Evolutionary conservation across 345 rosid genomes (phyloP).

Genomic region (Lagerstroemia speciosa): DNA sequence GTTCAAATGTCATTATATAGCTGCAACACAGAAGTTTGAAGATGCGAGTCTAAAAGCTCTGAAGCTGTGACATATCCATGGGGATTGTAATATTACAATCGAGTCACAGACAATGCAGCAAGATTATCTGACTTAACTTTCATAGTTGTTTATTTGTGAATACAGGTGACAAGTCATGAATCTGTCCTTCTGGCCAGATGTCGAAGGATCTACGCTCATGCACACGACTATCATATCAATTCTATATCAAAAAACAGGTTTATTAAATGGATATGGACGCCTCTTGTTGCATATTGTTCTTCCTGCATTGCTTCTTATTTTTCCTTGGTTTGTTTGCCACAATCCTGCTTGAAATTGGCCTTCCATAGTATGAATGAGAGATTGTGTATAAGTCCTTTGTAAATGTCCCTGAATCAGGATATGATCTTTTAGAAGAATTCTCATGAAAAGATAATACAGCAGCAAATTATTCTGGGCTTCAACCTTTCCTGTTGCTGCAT

Average conservation of each 20-base stretch:
- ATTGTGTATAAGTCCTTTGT: neutral
- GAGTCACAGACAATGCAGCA: neutral
- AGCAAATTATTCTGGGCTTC: neutral
- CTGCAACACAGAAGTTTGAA: neutral
- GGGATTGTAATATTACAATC: neutral
- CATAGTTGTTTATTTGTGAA: constrained; percentile 1
- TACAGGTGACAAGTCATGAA: constrained; percentile 80
- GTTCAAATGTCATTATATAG: neutral
- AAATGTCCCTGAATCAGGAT: neutral
- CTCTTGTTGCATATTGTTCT: neutral
- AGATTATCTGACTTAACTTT: neutral
- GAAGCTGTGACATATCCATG: neutral
- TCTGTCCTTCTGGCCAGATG: constrained; percentile 82
- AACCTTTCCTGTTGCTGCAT: neutral
- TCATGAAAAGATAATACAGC: neutral
- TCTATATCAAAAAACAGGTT: constrained; percentile 89
- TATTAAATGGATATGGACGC: neutral
- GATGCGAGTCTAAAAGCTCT: neutral
- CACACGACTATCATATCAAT: constrained; percentile 40
- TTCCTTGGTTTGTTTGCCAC: neutral
- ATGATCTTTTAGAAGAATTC: neutral
- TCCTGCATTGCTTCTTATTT: neutral
- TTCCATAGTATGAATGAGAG: neutral
- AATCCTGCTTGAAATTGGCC: constrained; percentile 5
- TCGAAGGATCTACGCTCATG: constrained; percentile 93